Evolutionary conservation across 495 filamentous ascomycete genomes (phyloP).

Genomic region (Baudoinia panamericana): DNA sequence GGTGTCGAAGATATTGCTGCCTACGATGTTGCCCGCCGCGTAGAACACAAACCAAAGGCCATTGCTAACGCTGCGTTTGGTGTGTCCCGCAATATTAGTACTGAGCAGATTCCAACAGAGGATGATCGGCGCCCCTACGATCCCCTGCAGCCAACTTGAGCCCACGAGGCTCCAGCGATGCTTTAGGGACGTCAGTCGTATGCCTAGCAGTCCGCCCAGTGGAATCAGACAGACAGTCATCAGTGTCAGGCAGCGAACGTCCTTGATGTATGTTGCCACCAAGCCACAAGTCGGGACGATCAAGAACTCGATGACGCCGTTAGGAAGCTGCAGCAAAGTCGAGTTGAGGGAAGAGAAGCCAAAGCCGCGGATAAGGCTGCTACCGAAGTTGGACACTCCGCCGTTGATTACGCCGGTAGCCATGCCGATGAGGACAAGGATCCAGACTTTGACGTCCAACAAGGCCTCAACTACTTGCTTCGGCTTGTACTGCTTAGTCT

Average conservation of each 20-base stretch:
- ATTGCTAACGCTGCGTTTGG: slow-evolving; percentile 25
- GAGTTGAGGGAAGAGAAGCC: slow-evolving; percentile 28
- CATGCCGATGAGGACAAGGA: slow-evolving; percentile 6
- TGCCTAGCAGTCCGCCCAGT: slow-evolving; percentile 35
- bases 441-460: slow-evolving; percentile 14
- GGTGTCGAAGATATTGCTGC: slow-evolving; percentile 26
- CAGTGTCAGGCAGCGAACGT: slow-evolving; percentile 26
- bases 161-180: slow-evolving; percentile 40
- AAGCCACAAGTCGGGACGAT: slow-evolving; percentile 18
- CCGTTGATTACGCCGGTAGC: slow-evolving; percentile 12
- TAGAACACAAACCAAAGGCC: slow-evolving; percentile 27
- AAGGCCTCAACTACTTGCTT: slow-evolving; percentile 7
- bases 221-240: slow-evolving; percentile 33
- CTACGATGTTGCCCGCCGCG: slow-evolving; percentile 25
- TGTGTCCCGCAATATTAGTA: slow-evolving; percentile 22
- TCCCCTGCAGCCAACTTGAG: slow-evolving; percentile 36
- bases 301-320: slow-evolving; percentile 22
- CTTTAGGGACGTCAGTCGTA: slow-evolving; percentile 32
- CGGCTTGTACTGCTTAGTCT: slow-evolving; percentile 13
- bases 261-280: slow-evolving; percentile 16
- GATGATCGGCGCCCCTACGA: slow-evolving; percentile 12
- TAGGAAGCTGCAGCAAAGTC: slow-evolving; percentile 9
- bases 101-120: slow-evolving; percentile 8
- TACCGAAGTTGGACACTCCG: slow-evolving; percentile 10
- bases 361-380: slow-evolving; percentile 43